A percentile compares a stretch with the other conserved stretches of the same genome.
Conservation (phyloP, 352 stramenopile genomes). For the Pythium dissimile region DNA sequence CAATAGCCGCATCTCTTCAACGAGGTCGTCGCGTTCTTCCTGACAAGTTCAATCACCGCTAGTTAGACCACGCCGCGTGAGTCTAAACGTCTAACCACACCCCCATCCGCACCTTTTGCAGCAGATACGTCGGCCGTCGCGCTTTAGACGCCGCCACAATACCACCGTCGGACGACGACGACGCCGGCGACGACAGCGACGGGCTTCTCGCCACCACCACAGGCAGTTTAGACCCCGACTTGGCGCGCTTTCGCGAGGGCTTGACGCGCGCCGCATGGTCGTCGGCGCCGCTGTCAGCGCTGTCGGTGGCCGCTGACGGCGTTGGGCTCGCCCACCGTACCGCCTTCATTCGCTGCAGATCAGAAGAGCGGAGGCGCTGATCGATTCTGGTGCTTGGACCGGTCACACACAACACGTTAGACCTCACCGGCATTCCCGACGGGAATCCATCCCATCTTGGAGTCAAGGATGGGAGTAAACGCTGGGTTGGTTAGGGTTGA, state of each 20-base stretch:
- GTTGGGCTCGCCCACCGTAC: not conserved
- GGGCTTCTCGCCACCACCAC: not conserved
- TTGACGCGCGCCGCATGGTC: not conserved
- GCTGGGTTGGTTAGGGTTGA: not conserved
- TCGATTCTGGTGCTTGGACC: not conserved
- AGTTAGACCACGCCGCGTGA: no score
- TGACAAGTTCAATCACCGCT: no score
- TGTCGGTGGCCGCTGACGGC: not conserved
- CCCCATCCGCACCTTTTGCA: conserved; percentile 10
- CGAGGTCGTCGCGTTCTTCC: conserved; percentile 11
- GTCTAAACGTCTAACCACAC: no score
- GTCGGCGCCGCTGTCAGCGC: not conserved
- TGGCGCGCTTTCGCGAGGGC: conserved; percentile 3
- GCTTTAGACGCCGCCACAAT: not conserved
- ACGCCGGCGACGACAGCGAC: conserved; percentile 1
- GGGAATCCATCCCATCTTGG: no score
- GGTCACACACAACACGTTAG: not conserved
- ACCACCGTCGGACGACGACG: not conserved
- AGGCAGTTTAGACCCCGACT: not conserved
- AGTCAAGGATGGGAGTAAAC: not conserved
- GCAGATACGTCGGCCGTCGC: conserved; percentile 9
- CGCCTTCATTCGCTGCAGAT: not conserved
- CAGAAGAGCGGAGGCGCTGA: no score
- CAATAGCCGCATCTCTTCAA: conserved; percentile 4
- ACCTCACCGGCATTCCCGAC: no score